These are phyloP conservation scores for Phytophthora vignae DNA, from an alignment of 352 stramenopile genomes.

Conservation along the genomic window DNA sequence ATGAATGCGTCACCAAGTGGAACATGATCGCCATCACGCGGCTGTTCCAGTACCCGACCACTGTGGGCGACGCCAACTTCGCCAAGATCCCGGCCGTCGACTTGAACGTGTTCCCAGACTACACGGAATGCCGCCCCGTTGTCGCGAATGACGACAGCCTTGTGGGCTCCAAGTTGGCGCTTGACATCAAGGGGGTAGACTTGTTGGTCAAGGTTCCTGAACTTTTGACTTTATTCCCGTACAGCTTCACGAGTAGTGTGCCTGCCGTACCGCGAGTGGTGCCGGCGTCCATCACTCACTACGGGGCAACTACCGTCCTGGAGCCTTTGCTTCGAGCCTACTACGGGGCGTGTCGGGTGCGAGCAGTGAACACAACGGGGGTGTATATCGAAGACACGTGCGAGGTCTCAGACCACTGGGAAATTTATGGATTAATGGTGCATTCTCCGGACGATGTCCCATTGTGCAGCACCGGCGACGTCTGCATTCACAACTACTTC, in stretches of 20 bases:
- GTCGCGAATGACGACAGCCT: neutral
- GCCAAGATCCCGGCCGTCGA: neutral
- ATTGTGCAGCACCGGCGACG: neutral
- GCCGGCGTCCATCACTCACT: neutral
- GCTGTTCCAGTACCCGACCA: neutral
- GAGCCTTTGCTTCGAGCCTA: neutral
- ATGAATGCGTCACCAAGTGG: neutral
- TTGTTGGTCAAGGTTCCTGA: neutral
- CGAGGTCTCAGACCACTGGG: neutral
- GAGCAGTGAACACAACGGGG: neutral
- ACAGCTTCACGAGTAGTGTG: neutral
- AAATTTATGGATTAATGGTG: neutral
- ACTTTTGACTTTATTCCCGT: neutral
- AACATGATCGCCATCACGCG: neutral
- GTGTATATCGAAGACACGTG: conserved; percentile 4
- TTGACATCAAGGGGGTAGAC: neutral
- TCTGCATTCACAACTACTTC: conserved; percentile 1
- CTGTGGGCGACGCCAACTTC: neutral
- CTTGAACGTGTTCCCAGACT: conserved; percentile 2
- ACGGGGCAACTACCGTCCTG: neutral
- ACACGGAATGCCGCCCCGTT: conserved; percentile 1
- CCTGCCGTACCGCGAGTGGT: neutral
- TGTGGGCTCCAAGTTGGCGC: neutral
- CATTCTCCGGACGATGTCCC: neutral
- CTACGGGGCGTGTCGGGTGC: neutral